These are phyloP conservation scores for Linnemannia elongata DNA, from an alignment of 192 early-diverging fungal genomes.

Conservation along the genomic window DNA sequence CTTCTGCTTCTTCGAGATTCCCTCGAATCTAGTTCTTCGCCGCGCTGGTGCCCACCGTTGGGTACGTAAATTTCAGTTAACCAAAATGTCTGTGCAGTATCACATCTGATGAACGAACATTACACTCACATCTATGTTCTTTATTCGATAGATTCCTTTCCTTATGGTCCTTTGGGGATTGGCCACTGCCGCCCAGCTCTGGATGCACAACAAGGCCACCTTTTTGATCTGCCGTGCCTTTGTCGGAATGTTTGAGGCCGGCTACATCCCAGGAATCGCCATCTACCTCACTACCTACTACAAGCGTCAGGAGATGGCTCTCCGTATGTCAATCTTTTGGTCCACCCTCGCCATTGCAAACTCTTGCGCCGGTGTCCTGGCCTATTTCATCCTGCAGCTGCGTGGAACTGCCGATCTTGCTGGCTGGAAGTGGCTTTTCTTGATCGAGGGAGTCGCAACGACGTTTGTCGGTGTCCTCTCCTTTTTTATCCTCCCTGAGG, in stretches of 20 bases:
- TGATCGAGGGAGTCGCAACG: constrained; percentile 72
- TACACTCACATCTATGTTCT: too few relatives aligned
- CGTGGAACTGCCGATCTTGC: constrained; percentile 64
- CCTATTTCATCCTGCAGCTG: constrained; percentile 70
- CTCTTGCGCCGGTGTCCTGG: constrained; percentile 66
- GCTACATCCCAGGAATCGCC: constrained; percentile 63
- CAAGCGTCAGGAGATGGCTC: constrained; percentile 63
- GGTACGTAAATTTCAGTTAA: not conserved
- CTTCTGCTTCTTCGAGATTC: constrained; percentile 62
- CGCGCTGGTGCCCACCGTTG: constrained; percentile 65
- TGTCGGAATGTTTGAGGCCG: constrained; percentile 68
- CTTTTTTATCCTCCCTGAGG: constrained; percentile 71
- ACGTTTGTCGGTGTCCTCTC: constrained; percentile 62
- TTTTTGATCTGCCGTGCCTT: constrained; percentile 65
- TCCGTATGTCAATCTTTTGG: constrained; percentile 67
- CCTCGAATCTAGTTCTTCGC: constrained; percentile 64
- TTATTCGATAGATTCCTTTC: constrained; percentile 53
- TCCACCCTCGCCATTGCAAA: constrained; percentile 64
- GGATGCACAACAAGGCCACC: constrained; percentile 44
- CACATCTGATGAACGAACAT: too few relatives aligned
- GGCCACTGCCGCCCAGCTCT: constrained; percentile 48
- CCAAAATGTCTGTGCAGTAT: too few relatives aligned
- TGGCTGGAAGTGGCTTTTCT: constrained; percentile 79
- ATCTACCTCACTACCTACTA: constrained; percentile 68
- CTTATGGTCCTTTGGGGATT: constrained; percentile 52